Conservation (phyloP, 2,329 filamentous ascomycete species). For the Alternaria longipes region DNA sequence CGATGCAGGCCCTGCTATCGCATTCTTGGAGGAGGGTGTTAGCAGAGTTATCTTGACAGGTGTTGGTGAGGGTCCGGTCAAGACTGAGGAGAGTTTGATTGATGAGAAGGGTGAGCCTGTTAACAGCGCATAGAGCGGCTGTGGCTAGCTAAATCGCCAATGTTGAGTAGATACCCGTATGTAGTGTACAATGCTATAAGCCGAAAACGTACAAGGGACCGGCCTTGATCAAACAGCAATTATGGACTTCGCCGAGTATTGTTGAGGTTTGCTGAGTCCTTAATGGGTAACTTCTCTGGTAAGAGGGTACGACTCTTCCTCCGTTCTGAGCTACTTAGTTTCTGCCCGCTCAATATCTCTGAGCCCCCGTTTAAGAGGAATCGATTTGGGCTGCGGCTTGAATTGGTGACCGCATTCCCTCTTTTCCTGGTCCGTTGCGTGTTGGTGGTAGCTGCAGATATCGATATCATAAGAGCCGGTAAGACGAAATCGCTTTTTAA, state of each 20-base stretch:
- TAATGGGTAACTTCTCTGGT: too few species aligned
- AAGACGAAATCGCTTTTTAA: too few species aligned
- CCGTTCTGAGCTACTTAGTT: too few species aligned
- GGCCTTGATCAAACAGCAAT: too few species aligned
- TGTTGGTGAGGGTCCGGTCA: constrained; percentile 88
- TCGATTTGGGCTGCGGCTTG: too few species aligned
- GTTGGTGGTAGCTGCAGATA: neutral
- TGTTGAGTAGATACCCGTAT: constrained; percentile 16
- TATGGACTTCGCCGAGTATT: too few species aligned
- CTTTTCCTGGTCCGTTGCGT: neutral
- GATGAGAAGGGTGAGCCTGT: constrained; percentile 62
- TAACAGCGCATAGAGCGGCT: constrained; percentile 17
- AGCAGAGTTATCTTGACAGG: constrained; percentile 89
- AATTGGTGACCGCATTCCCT: too few species aligned
- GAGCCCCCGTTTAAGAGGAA: too few species aligned
- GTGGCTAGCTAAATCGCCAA: neutral
- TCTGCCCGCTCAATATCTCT: too few species aligned
- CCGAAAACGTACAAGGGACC: too few species aligned
- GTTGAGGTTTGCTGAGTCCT: too few species aligned
- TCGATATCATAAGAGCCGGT: neutral
- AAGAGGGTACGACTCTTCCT: too few species aligned
- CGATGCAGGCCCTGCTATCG: constrained; percentile 49
- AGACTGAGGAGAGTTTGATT: constrained; percentile 79
- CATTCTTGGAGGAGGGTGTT: constrained; percentile 75
- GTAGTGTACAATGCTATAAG: neutral